Base-by-base conservation (phyloP, 768 basidiomycete species). In the Ramaria rubella region DNA sequence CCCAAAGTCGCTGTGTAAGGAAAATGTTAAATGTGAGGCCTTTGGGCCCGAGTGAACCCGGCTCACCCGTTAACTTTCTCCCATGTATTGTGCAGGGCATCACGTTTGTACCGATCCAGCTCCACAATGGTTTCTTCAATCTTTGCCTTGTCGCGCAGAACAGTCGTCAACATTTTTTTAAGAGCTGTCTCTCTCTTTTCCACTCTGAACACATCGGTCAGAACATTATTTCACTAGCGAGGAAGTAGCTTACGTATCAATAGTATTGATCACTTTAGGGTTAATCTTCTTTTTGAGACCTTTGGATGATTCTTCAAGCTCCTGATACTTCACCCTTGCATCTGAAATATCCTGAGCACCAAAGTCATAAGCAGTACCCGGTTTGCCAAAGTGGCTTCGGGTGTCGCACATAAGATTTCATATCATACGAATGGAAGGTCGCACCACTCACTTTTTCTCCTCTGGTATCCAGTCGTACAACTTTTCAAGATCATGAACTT, bases 201-300 rank as follows among this genome's bases (percentile, higher is more conserved):
- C 45, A 94, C 90, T 55, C 94, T 96, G 26, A 23, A 4, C 26
- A 29, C 21, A 7, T 26, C 26, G 19, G 44, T 14, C 23, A 55
- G 21, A 33, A 11, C 19, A 1, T 26, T n/a, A 24, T 4, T 24
- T 9, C 8, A 29, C 23, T 17, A 4, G 42, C 38, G 15, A 26
- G 14, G 15, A 8, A 49, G 23, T 14, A 4, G 70, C 84, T 58
- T 60, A 96, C 93, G 81, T 86, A 62, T 96, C 95, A 49, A 97
- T 90, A 89, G 94, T 94, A 63, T 86, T 90, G 75, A 96, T 83
- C 45, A 93, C 94, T 69, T 95, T 96, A 3, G 86, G 86, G 63
- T 99, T 98, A 64, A 98, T 79, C 69, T 94, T 96, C 75, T 93
- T 92, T 75, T 93, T 94, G 84, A 92, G 85, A 21, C 85, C 83